These are phyloP conservation scores for Aspergillus sp. DNA, from an alignment of 2,329 filamentous ascomycete species.

Conservation along the genomic window DNA sequence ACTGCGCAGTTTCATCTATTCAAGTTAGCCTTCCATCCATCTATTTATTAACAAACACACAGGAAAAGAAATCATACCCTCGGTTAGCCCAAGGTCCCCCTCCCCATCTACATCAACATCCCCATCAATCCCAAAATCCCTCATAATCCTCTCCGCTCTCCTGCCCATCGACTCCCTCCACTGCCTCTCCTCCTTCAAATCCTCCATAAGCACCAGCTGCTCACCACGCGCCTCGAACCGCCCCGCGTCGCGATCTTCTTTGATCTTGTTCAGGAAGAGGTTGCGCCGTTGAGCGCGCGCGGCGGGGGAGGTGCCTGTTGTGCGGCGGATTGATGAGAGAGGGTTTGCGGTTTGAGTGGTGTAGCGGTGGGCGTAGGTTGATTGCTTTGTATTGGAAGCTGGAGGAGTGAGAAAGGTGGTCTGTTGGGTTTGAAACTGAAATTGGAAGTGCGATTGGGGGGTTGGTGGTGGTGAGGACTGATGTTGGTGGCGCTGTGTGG, in stretches of 20 bases:
- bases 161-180: conserved; percentile 35
- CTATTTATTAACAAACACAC: not conserved
- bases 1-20: conserved; percentile 18
- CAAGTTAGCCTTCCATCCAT: conserved; percentile 3
- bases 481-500: not conserved
- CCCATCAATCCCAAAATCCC: conserved; percentile 4
- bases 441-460: conserved; percentile 1
- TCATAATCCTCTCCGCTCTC: conserved; percentile 21
- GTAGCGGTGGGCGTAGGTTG: conserved; percentile 33
- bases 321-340: conserved; percentile 6
- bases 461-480: not conserved
- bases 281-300: conserved; percentile 30
- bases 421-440: conserved; percentile 4
- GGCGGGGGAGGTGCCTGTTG: conserved; percentile 16
- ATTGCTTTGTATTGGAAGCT: conserved; percentile 2
- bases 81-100: conserved; percentile 8
- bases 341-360: conserved; percentile 27
- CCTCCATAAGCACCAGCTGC: conserved; percentile 39
- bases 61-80: not conserved
- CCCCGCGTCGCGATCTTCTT: conserved; percentile 31
- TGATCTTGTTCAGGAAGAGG: conserved; percentile 37
- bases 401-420: conserved; percentile 10
- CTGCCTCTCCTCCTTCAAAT: conserved; percentile 29
- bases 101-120: conserved; percentile 15
- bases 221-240: conserved; percentile 36